Evolutionary conservation across 1,139 yeast genomes (phyloP), one percentile per base, ranked within the genome.

Genomic region (Schizosaccharomyces versatilis): DNA sequence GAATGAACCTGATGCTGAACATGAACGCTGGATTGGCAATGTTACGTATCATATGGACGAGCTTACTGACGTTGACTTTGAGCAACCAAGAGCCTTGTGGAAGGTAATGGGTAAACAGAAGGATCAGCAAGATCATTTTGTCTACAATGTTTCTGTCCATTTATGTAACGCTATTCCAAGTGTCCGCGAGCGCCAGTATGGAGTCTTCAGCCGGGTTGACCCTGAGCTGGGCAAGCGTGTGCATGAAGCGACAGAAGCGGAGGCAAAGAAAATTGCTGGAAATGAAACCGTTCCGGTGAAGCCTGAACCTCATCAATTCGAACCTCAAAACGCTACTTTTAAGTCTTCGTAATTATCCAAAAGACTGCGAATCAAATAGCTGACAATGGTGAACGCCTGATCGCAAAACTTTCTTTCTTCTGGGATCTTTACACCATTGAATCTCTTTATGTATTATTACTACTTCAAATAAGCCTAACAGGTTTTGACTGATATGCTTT

Each of bases 1-100:
- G 55, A 59, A 59, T 19, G 54, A 54, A 17, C 51, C 57, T 19
- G 54, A 55, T 48, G 51, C 54, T 7, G 55, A 77, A 60, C 95
- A 85, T 69, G 96, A 88, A 71, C 74, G 77, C 59, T 86, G 95
- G 88, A 71, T 74, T 57, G 96, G 96, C 59, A 80, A 93, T 60
- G 95, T 94, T 56, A 73, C 80, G 61, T 84, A 85, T 62, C 83
- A 78, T 79, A 56, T 63, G 41, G 75, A 76, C 51, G 81, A 80
- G 57, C 57, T 61, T 51, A 57, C 59, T 14, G 81, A 75, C 57
- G 73, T 72, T 56, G 95, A 85, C 67, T 79, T 68, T 63, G 72
- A 74, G 64, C 84, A 81, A 70, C 76, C 96, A 64, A 74, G 81
- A 69, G 72, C 67, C 62, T 68, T 73, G 66, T 88, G 83, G 80